phyloP scores from a whole-genome alignment of 2,329 filamentous ascomycete species.

The Ascochyta koolunga region DNA sequence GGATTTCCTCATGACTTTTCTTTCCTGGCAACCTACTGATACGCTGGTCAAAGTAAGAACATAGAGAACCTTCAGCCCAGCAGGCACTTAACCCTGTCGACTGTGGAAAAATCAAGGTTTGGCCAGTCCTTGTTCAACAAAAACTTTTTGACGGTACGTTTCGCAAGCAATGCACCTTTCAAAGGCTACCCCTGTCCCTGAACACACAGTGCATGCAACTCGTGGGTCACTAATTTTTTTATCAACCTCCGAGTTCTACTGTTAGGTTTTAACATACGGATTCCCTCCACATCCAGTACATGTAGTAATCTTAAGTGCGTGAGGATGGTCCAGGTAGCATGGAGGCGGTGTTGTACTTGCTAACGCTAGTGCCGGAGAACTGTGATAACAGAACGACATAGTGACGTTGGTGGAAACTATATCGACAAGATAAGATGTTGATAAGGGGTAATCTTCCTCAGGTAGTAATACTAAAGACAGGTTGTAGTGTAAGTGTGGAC shows the following conservation, averaged over 20 bases:
- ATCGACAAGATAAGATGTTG: neutral
- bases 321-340: conserved; percentile 9
- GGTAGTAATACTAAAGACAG: neutral
- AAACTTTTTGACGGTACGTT: neutral
- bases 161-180: conserved; percentile 6
- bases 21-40: no score
- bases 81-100: neutral
- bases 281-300: conserved; percentile 12
- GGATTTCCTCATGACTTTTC: no score
- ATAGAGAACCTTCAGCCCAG: neutral
- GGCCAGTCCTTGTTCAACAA: neutral
- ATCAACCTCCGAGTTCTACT: neutral
- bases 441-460: neutral
- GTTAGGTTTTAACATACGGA: neutral
- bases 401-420: neutral
- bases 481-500: neutral
- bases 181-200: conserved; percentile 2
- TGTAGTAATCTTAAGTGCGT: conserved; percentile 7
- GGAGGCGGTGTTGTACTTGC: neutral
- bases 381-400: neutral
- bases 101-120: neutral
- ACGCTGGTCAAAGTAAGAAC: neutral
- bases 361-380: no score
- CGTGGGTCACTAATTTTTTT: neutral
- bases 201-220: conserved; percentile 1